Evolutionary conservation across 2,329 filamentous ascomycete species (phyloP), one percentile per base, ranked within the genome.

Genomic region (Rugonectria rugulosa): DNA sequence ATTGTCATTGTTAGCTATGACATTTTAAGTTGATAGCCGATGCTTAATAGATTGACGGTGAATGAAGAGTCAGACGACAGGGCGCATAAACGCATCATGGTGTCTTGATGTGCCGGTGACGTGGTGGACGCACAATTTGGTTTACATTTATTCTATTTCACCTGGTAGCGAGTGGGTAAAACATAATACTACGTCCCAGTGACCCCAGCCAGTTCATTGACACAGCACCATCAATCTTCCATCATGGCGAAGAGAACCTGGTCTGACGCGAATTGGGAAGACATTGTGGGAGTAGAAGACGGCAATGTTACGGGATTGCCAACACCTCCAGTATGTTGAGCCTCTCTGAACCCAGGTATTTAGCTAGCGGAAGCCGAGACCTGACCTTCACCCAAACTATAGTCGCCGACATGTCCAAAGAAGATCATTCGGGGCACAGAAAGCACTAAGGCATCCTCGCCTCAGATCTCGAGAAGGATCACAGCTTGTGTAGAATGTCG

Each of bases 401-500:
- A 36, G 32, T 36, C 32, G 32, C n/a, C 36, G 20, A 38, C 36
- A 4, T 21, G 36, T n/a, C n/a, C n/a, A n/a, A n/a, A 57, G 3
- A 43, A 52, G 23, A 21, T 48, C 15, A 64, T 2, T 32, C 60
- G 5, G 32, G 17, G 3, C 32, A 19, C n/a, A 2, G n/a, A 15
- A 36, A 36, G 17, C 12, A 15, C n/a, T 15, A 17, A 36, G 8
- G 17, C n/a, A 2, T 57, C 53, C 2, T 20, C 69, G 4, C 68
- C 69, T 23, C 68, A 71, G 38, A 75, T 75, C 42, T 75, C 73
- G 3, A 62, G 72, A n/a, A 74, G 72, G 53, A 73, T 75, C 24
- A 75, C 75, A 57, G 74, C 74, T 0, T 77, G 74, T 15, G 70
- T 73, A n/a, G 69, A 72, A 17, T 77, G 74, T 57, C 64, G 74